Conservation (phyloP, 768 basidiomycete species). For the Suillus spraguei region DNA sequence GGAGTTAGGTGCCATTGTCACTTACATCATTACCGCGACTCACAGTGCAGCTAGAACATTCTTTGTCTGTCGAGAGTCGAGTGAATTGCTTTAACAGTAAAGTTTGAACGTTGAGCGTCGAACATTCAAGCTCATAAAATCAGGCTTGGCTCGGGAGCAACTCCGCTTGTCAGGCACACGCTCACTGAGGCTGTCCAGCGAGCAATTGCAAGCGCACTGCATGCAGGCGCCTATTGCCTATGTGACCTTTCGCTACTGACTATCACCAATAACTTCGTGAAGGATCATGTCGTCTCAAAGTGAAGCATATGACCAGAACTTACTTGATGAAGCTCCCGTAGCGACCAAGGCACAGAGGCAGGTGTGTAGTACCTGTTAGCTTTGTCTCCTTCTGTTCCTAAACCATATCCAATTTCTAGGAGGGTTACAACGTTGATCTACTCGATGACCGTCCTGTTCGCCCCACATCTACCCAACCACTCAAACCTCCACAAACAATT, state of each 20-base stretch:
- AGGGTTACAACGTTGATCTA: conserved; percentile 57
- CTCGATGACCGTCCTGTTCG: conserved; percentile 30
- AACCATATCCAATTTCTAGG: conserved; percentile 32
- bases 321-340: conserved; percentile 42
- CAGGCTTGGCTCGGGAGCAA: not conserved
- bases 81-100: not conserved
- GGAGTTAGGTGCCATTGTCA: not conserved
- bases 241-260: conserved; percentile 6
- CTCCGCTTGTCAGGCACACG: conserved; percentile 18
- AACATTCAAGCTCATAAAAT: not conserved
- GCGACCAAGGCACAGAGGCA: conserved; percentile 47
- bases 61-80: not conserved
- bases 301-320: conserved; percentile 38
- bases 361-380: conserved; percentile 29
- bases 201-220: conserved; percentile 1
- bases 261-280: not conserved
- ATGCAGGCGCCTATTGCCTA: conserved; percentile 23
- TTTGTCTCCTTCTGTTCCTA: not conserved
- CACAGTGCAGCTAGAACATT: not conserved
- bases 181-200: conserved; percentile 27
- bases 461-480: conserved; percentile 22
- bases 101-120: not conserved
- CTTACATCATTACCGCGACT: not conserved
- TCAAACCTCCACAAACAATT: conserved; percentile 19
- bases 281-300: conserved; percentile 27